phyloP scores from a whole-genome alignment of 768 basidiomycete genomes.

The Floccularia luteovirens region DNA sequence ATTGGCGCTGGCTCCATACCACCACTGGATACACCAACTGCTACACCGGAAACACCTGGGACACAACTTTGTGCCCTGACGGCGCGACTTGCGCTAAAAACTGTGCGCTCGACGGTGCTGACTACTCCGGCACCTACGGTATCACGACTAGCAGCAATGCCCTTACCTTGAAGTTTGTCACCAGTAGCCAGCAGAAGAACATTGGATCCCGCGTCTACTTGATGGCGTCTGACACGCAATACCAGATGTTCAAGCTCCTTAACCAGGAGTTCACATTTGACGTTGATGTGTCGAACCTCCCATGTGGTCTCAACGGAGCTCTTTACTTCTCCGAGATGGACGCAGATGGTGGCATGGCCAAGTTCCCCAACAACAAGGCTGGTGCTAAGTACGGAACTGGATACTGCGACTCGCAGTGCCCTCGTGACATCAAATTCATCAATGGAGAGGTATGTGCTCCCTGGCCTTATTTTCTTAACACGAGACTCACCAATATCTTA shows the following conservation, averaged over 20 bases:
- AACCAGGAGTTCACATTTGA: slow-evolving; percentile 53
- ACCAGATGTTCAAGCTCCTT: slow-evolving; percentile 29
- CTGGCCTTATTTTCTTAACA: too few species aligned
- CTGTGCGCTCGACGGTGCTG: slow-evolving; percentile 38
- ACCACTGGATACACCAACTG: slow-evolving; percentile 30
- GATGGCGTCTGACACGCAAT: slow-evolving; percentile 28
- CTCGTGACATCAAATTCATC: slow-evolving; percentile 49
- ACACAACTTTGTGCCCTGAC: slow-evolving; percentile 42
- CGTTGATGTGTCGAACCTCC: slow-evolving; percentile 45
- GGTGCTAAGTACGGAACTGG: slow-evolving; percentile 31
- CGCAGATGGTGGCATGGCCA: slow-evolving; percentile 37
- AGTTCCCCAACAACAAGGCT: slow-evolving; percentile 39
- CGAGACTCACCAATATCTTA: too few species aligned
- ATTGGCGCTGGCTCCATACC: slow-evolving; percentile 46
- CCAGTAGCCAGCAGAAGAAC: slow-evolving; percentile 27
- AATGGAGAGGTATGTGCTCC: slow-evolving; percentile 40
- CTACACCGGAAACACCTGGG: slow-evolving; percentile 53
- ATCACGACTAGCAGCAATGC: slow-evolving; percentile 33
- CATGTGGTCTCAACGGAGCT: slow-evolving; percentile 49
- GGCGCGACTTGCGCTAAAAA: slow-evolving; percentile 34
- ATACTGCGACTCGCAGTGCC: slow-evolving; percentile 36
- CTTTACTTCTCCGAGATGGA: slow-evolving; percentile 48
- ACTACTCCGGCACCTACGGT: slow-evolving; percentile 39
- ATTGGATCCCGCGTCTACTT: slow-evolving; percentile 37
- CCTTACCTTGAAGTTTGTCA: slow-evolving; percentile 36